Evolutionary conservation across 257 asterid genomes (phyloP), one percentile per base, ranked within the genome.

Genomic region (Orobanche coerulescens): DNA sequence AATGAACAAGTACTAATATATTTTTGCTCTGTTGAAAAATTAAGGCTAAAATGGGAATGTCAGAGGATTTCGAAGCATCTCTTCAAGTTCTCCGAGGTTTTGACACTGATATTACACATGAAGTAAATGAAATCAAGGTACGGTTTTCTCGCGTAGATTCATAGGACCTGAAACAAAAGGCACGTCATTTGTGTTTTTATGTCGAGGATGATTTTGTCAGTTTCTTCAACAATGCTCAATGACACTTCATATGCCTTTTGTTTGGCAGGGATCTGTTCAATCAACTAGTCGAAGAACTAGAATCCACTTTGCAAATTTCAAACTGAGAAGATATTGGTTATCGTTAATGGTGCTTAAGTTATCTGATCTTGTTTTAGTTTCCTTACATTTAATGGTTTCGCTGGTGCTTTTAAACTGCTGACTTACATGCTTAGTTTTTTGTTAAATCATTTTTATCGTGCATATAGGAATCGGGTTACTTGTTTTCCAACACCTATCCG

Each of bases 1-100:
- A 22, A 16, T 4, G 72, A 65, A 34, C 18, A 47, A 49, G 24
- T 43, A 44, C 65, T 79, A 58, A 75, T 11, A 52, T 64, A 42
- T 54, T 3, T 19, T 9, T 71, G 30, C 69, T 60, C 16, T 20
- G 22, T 69, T n/a, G 52, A 62, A 71, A 69, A 65, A 69, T 47
- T 33, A 65, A 92, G 98, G 98, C 95, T 43, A 88, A 92, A 61
- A 92, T 88, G 96, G 98, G 98, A 48, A 78, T 86, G 87, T 84
- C 81, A 0, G 95, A 84, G 14, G 96, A 86, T 71, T 92, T 92
- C 69, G 96, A 92, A 75, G 86, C 91, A 61, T 92, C 98, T 58
- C 79, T 92, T 73, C 96, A 84, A 86, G 96, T 89, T 52, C 94
- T 92, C 34, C 84, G 95, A 18, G 96, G 98, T 51, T 88, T 88